Base-by-base conservation (phyloP, 2,329 filamentous ascomycete genomes). In the Tolypocladium album region DNA sequence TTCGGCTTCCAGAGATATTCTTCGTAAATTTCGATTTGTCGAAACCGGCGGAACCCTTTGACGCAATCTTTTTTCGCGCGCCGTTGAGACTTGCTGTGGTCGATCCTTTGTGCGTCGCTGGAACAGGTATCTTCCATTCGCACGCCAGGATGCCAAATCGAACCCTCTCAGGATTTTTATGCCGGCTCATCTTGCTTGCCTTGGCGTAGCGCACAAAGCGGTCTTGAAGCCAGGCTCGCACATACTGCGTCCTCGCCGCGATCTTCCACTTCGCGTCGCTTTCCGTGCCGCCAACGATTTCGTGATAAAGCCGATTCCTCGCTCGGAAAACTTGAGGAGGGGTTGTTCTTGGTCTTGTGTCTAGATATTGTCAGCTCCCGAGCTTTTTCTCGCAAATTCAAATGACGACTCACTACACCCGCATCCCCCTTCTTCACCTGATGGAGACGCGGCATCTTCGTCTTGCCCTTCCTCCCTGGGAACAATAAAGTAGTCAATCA, bases 401-500 rank as follows among this genome's bases (percentile, higher is more conserved):
- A 11, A 17, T 4, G 1, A n/a, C 4, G 5, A 36, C 1, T 7
- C n/a, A 11, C 4, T 22, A 53, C 50, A 11, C n/a, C 36, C 8
- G 31, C 50, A 36, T 17, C 8, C 17, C 11, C 11, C 8, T 20
- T 53, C 50, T 13, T 53, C 50, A 12, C 7, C 15, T 2, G 17
- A n/a, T 6, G 52, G 20, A 22, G 12, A 39, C 52, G 22, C 34
- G 39, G 39, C 8, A 6, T 36, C 27, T 27, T 34, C 42, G 43
- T 55, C 38, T 8, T 53, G 13, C 36, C 39, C 61, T 0, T 34
- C 22, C 4, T 56, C 20, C 56, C 70, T 72, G 8, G 71, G 71
- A 12, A 76, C 61, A 4, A 76, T 73, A 7, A 76, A 67, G 58
- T 76, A 78, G 62, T 79, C 77, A 27, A 79, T 67, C 55, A 79